Evolutionary conservation across 75 land plant species (phyloP).

Genomic region (Chamaecyparis obtusa): DNA sequence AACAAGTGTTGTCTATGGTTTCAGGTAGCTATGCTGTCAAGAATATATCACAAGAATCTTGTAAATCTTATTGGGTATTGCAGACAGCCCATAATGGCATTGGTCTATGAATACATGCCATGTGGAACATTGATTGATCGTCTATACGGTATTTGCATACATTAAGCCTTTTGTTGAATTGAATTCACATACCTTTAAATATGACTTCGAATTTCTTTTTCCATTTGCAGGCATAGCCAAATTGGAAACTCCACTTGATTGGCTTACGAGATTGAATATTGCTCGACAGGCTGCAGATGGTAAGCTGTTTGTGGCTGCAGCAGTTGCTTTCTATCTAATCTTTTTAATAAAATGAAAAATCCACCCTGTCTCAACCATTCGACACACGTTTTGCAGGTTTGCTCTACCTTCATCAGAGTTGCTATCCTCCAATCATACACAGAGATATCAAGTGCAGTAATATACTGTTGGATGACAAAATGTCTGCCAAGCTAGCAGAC

Average conservation of each 20-base stretch:
- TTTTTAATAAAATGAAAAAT: too few species aligned
- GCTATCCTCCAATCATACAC: constrained; percentile 81
- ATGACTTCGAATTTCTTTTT: too few species aligned
- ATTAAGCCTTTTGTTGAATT: too few species aligned
- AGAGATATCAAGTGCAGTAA: constrained; percentile 87
- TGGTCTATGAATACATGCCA: too few species aligned
- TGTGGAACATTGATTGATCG: too few species aligned
- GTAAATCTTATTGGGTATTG: constrained; percentile 82
- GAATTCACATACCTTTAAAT: too few species aligned
- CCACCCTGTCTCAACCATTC: too few species aligned
- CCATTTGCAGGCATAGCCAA: neutral
- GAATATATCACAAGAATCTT: constrained; percentile 83
- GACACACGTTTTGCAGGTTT: constrained; percentile 10
- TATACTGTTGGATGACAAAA: constrained; percentile 62
- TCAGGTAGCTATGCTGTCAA: constrained; percentile 37
- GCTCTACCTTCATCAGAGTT: constrained; percentile 81
- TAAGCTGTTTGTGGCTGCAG: neutral
- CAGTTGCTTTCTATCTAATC: too few species aligned
- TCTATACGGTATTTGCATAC: too few species aligned
- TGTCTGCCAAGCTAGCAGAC: constrained; percentile 78
- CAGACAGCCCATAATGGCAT: constrained; percentile 17
- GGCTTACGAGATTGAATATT: constrained; percentile 36
- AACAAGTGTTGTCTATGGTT: neutral
- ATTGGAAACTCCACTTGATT: constrained; percentile 17
- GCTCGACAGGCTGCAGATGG: constrained; percentile 55